Percentiles rank a stretch among this genome's conserved stretches.
Conservation (phyloP, 805 yeast species). For the Saturnispora diversa region DNA sequence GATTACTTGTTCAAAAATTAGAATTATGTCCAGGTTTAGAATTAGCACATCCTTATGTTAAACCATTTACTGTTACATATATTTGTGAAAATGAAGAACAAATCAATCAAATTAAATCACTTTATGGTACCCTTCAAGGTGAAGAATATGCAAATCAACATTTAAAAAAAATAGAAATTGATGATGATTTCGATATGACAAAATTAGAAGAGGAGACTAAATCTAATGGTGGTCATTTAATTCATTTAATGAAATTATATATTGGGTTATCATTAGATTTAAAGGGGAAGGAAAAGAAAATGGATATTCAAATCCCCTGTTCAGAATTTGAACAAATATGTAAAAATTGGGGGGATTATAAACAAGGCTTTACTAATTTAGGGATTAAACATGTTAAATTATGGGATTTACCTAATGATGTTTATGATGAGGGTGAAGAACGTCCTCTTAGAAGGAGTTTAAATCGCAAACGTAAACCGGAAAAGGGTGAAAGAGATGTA, state of each 20-base stretch:
- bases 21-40: constrained; percentile 70
- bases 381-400: constrained; percentile 66
- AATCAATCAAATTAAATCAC: constrained; percentile 22
- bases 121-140: constrained; percentile 52
- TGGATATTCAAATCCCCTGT: constrained; percentile 86
- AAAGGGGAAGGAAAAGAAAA: constrained; percentile 48
- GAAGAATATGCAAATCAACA: constrained; percentile 36
- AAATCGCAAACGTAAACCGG: constrained; percentile 35
- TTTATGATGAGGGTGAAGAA: constrained; percentile 68
- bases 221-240: constrained; percentile 23
- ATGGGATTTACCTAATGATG: constrained; percentile 77
- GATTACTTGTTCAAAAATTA: constrained; percentile 74
- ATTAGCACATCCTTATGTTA: constrained; percentile 85
- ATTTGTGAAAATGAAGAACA: constrained; percentile 37
- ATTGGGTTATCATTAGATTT: constrained; percentile 62
- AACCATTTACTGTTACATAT: constrained; percentile 55
- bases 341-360: constrained; percentile 62
- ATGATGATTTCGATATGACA: constrained; percentile 25
- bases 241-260: constrained; percentile 67
- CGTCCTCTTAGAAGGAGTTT: constrained; percentile 63
- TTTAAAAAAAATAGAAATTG: constrained; percentile 27
- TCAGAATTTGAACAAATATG: constrained; percentile 79
- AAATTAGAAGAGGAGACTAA: constrained; percentile 23
- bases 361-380: constrained; percentile 49
- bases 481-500: constrained; percentile 29